A percentile compares a stretch with the other conserved stretches of the same genome.
Evolutionary conservation across 2,329 filamentous ascomycete genomes (phyloP).

Genomic region (Aplosporella prunicola): DNA sequence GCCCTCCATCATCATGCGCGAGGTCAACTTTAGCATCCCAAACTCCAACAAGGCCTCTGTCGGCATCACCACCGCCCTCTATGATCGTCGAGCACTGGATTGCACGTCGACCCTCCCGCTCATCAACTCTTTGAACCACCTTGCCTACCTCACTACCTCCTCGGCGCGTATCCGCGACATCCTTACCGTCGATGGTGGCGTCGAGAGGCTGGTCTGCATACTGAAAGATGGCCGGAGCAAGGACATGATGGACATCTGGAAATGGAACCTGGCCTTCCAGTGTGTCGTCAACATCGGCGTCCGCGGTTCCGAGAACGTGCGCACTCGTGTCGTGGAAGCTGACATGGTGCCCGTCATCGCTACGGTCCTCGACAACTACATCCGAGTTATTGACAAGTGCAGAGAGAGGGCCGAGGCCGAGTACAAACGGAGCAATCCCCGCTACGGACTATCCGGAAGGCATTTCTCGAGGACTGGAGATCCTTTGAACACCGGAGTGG

Average conservation of each 20-base stretch:
- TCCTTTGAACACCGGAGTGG: constrained; percentile 23
- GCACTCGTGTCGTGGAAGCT: constrained; percentile 91
- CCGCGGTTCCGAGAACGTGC: constrained; percentile 83
- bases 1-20: constrained; percentile 67
- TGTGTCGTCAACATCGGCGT: constrained; percentile 99
- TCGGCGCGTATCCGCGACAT: constrained; percentile 97
- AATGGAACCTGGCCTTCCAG: constrained; percentile 98
- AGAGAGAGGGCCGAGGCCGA: constrained; percentile 79
- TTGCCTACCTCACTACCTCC: constrained; percentile 95
- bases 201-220: constrained; percentile 93
- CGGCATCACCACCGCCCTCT: constrained; percentile 95
- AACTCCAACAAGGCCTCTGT: constrained; percentile 99
- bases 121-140: constrained; percentile 98
- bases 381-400: constrained; percentile 88
- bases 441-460: constrained; percentile 28
- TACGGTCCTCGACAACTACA: constrained; percentile 96
- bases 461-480: constrained; percentile 34
- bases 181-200: constrained; percentile 94
- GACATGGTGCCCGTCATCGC: constrained; percentile 99
- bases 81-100: constrained; percentile 93
- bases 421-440: constrained; percentile 49
- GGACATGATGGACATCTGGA: constrained; percentile 99
- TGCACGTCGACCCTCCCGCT: constrained; percentile 95
- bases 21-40: constrained; percentile 98
- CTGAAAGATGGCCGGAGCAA: constrained; percentile 94